phyloP scores from a whole-genome alignment of 306 rosid species.

The Vigna trinervia region DNA sequence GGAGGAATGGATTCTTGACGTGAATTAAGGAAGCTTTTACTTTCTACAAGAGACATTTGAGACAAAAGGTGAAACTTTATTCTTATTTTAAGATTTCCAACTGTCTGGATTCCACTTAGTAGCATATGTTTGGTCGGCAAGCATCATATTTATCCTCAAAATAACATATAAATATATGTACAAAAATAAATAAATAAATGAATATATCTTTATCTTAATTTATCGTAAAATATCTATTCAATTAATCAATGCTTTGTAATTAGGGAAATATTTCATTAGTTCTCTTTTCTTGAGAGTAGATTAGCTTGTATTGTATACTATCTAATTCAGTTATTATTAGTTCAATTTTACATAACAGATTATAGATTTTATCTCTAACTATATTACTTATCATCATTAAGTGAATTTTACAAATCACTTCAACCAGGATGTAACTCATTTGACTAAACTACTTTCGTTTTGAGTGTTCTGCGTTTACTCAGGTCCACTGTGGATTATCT shows the following conservation, averaged over 20 bases:
- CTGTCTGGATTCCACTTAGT: conserved; percentile 38
- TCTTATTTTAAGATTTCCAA: conserved; percentile 28
- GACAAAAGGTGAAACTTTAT: conserved; percentile 41
- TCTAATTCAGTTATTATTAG: not conserved
- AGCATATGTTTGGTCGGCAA: conserved; percentile 8
- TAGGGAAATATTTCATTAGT: not conserved
- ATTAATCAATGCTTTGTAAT: not conserved
- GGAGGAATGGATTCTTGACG: conserved; percentile 65
- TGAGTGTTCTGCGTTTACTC: not conserved
- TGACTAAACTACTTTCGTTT: not conserved
- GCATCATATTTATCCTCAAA: not conserved
- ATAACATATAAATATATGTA: not conserved
- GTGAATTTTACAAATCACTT: not conserved
- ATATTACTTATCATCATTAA: not conserved
- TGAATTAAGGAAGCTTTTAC: conserved; percentile 51
- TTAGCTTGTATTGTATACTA: not conserved
- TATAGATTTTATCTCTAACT: not conserved
- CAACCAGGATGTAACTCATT: not conserved
- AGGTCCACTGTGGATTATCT: too few relatives aligned
- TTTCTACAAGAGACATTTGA: not conserved
- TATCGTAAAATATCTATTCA: not conserved
- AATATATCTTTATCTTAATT: not conserved
- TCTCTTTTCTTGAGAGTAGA: too few relatives aligned
- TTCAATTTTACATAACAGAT: not conserved
- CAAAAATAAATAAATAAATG: not conserved